Evolutionary conservation across 2,329 filamentous ascomycete genomes (phyloP), one percentile per base, ranked within the genome.

Genomic region (Westerdykella sp.): DNA sequence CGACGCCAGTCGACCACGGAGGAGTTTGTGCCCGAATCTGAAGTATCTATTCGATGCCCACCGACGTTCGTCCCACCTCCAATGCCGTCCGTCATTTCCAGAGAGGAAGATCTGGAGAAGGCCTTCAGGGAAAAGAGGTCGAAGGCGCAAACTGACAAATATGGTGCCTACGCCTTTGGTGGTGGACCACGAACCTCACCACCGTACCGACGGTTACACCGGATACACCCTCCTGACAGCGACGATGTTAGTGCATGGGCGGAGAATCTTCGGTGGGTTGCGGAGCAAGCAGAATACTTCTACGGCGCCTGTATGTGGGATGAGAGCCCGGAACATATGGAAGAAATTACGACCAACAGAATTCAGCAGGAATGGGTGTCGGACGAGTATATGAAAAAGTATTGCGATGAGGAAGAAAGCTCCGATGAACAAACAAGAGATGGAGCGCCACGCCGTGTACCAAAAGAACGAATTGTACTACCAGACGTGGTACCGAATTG

Each of bases 291-390:
- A 5, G 28, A 39, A 15, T 42, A 34, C 6, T 43, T 49, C 30
- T 3, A 6, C 6, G 43, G 44, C 13, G 43, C 42, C 6, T 47
- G 40, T 4, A 41, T 41, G 1, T 60, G 56, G 57, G 50, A 52
- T 34, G 56, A 62, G 42, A 54, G 58, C 37, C 50, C 56, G 0
- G 46, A 47, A 38, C 57, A 62, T 34, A 53, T 57, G 52, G 53
- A 54, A 14, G 21, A 15, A n/a, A 57, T 62, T 15, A 44, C 47
- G 13, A 16, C 46, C 15, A 40, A 47, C 22, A 45, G 57, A 6
- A 40, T 36, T 3, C 45, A 53, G 39, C 46, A 48, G 16, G 28
- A 41, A 2, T 62, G 57, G 57, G 51, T 53, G 6, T 58, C 51
- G 3, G 48, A 51, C 7, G 50, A 56, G 41, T 51, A 28, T 40